Conservation (phyloP, 2,329 filamentous ascomycete genomes). For the Pyricularia pennisetigena region DNA sequence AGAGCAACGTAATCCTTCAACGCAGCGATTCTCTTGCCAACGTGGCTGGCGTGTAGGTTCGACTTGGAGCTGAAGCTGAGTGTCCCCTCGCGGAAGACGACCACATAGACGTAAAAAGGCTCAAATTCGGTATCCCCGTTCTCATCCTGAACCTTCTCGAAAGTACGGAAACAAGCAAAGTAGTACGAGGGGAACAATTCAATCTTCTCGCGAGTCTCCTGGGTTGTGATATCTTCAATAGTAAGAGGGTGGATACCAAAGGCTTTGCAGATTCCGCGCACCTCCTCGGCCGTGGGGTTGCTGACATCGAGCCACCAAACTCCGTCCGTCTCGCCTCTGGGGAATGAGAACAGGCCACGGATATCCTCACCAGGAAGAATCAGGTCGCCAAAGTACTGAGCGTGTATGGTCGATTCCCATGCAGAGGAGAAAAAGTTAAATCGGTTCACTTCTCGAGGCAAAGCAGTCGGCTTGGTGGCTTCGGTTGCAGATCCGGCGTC, state of each 20-base stretch:
- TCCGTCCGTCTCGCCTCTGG: slow-evolving; percentile 56
- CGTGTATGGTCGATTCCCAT: slow-evolving; percentile 86
- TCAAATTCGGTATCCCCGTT: slow-evolving; percentile 77
- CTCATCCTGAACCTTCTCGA: slow-evolving; percentile 69
- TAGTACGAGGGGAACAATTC: slow-evolving; percentile 97
- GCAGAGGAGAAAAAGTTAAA: slow-evolving; percentile 98
- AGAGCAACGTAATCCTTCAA: slow-evolving; percentile 92
- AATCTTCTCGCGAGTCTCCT: slow-evolving; percentile 96
- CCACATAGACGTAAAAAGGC: slow-evolving; percentile 91
- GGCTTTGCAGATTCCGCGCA: slow-evolving; percentile 79
- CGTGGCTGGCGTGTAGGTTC: slow-evolving; percentile 79
- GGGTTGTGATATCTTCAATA: slow-evolving; percentile 89
- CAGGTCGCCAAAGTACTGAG: slow-evolving; percentile 77
- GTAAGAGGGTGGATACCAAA: slow-evolving; percentile 95
- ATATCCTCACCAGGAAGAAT: slow-evolving; percentile 85
- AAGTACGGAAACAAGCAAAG: slow-evolving; percentile 94
- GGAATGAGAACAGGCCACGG: slow-evolving; percentile 69
- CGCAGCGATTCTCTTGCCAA: slow-evolving; percentile 83
- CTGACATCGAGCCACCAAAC: slow-evolving; percentile 99
- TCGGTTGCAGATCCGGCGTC: slow-evolving; percentile 16
- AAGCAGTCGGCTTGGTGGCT: slow-evolving; percentile 15
- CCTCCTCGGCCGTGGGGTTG: slow-evolving; percentile 80
- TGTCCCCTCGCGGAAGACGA: slow-evolving; percentile 92
- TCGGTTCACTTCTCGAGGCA: slow-evolving; percentile 55
- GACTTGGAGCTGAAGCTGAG: slow-evolving; percentile 88